A percentile compares a stretch with the other conserved stretches of the same genome.
These are phyloP conservation scores for Ustilago tritici DNA, from an alignment of 1,284 basidiomycete genomes.

Conservation along the genomic window DNA sequence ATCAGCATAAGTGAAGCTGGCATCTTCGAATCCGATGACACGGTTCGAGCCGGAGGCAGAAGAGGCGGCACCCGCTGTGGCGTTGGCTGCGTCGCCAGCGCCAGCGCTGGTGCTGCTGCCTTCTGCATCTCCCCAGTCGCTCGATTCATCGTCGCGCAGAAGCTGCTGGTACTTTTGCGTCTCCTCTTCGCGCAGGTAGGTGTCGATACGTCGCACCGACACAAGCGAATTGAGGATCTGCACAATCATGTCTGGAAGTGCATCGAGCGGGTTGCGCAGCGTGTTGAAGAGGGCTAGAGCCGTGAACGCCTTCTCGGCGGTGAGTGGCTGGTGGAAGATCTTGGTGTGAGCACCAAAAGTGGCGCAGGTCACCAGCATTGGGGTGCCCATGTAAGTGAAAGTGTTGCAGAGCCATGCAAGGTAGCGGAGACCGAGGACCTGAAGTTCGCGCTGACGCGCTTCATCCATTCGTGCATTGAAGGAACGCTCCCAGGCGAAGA, in stretches of 20 bases:
- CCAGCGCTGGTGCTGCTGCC: constrained; percentile 18
- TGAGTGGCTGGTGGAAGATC: constrained; percentile 72
- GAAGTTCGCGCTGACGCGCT: constrained; percentile 72
- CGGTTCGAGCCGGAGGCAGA: constrained; percentile 1
- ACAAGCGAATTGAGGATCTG: constrained; percentile 70
- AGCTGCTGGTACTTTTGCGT: constrained; percentile 74
- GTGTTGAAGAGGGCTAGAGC: constrained; percentile 73
- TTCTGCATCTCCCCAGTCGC: constrained; percentile 59
- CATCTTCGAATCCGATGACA: constrained; percentile 73
- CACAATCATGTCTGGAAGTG: constrained; percentile 70
- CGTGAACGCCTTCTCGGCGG: constrained; percentile 72
- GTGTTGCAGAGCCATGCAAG: constrained; percentile 70
- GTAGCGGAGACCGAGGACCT: constrained; percentile 71
- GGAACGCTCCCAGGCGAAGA: constrained; percentile 73
- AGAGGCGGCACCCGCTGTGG: constrained; percentile 1
- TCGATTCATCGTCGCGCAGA: constrained; percentile 65
- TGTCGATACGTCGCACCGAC: constrained; percentile 70
- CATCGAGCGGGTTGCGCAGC: constrained; percentile 62
- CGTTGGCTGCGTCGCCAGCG: constrained; percentile 1
- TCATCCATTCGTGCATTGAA: constrained; percentile 72
- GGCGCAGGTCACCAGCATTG: constrained; percentile 76
- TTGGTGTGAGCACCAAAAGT: constrained; percentile 77
- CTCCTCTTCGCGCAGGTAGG: constrained; percentile 73
- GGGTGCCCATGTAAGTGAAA: constrained; percentile 74
- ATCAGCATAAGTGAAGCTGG: constrained; percentile 71